Base-by-base conservation (phyloP, 805 yeast genomes). In the Candida chauliodis region DNA sequence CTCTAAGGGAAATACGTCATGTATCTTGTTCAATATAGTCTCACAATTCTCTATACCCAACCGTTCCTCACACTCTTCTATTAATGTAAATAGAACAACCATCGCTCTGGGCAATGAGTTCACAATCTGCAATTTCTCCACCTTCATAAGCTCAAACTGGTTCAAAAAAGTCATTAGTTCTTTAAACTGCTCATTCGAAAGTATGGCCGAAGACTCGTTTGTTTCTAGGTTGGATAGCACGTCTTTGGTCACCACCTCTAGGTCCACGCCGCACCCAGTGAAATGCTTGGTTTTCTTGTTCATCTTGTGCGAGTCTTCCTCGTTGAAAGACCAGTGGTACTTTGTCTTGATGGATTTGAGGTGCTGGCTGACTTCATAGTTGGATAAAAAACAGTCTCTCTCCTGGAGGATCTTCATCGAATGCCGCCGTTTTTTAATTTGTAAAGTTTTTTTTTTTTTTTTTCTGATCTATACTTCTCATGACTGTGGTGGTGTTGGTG, bases 11-110 rank as follows among this genome's bases (percentile, higher is more conserved):
- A 78, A 76, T 39, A 73, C 63, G 27, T 69, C 69, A n/a, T 61
- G 51, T 14, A 87, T 69, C 36, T 79, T 70, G 4, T 63, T 74
- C 21, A 91, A 46, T 2, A 91, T 73, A 3, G 66, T 63, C 32
- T 78, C 75, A 34, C 85, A 71, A 43, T 80, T 72, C 1, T 76
- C 83, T 42, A 84, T 86, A n/a, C 66, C 62, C 50, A 89, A 83
- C 49, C 99, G 70, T 44, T 78, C 79, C 49, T 91, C 99, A 59
- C 96, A 91, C 55, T 93, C 98, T 55, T 91, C 99, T 1, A 91
- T 79, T 20, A 91, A 64, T 0, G 93, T 73, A 55, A 79, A 88
- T 36, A 91, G 67, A 25, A 78, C 81, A 9, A 90, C 96, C 69
- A 87, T 64, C 4, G 87, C 77, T 32, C 81, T 68, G 1, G 99